A percentile compares a stretch with the other conserved stretches of the same genome.
phyloP scores from a whole-genome alignment of 1,284 basidiomycete species.

The Tausonia pullulans region DNA sequence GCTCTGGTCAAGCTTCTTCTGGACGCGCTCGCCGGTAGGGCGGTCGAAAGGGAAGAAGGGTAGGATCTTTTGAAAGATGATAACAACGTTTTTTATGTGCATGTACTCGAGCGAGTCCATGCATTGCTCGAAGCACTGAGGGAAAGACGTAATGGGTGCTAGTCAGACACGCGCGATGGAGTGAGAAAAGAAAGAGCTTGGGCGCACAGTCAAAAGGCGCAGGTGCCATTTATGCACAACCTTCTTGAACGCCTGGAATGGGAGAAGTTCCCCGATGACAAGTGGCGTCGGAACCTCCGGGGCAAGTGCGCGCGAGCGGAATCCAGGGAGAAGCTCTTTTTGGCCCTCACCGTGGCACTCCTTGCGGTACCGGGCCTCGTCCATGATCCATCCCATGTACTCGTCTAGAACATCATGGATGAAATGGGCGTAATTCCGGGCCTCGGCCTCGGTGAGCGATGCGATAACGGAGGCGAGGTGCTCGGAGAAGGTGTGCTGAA shows the following conservation, averaged over 20 bases:
- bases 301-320: conserved; percentile 3
- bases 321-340: conserved; percentile 17
- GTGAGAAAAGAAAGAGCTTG: neutral
- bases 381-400: conserved; percentile 60
- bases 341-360: conserved; percentile 36
- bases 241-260: conserved; percentile 58
- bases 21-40: conserved; percentile 43
- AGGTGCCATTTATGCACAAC: conserved; percentile 73
- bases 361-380: conserved; percentile 41
- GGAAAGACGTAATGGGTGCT: conserved; percentile 46
- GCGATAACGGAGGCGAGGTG: conserved; percentile 76
- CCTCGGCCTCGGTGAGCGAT: conserved; percentile 81
- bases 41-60: conserved; percentile 69
- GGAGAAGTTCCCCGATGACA: conserved; percentile 48
- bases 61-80: conserved; percentile 77
- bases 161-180: conserved; percentile 40
- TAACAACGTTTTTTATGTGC: conserved; percentile 86
- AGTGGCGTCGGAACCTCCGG: conserved; percentile 27
- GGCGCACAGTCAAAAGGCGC: conserved; percentile 42
- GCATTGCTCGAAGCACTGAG: conserved; percentile 41
- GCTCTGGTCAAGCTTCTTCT: conserved; percentile 54
- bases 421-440: conserved; percentile 87
- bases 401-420: conserved; percentile 66
- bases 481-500: conserved; percentile 59
- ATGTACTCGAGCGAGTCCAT: conserved; percentile 57